Conservation (phyloP, 805 yeast genomes). For the Maudiozyma pseudohumilis region DNA sequence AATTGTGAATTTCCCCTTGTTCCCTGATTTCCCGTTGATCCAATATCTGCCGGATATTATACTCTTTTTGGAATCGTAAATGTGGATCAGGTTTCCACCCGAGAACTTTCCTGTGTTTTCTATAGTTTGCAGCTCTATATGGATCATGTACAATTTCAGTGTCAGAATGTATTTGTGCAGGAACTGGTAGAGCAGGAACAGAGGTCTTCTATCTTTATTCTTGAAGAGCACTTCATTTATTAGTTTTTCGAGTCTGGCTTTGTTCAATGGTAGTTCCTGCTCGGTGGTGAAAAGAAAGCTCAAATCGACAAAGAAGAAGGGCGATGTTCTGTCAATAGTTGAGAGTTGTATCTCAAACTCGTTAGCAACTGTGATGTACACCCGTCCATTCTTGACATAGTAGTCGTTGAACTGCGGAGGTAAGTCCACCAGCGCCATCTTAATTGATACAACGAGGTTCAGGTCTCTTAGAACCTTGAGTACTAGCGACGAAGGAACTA, state of each 20-base stretch:
- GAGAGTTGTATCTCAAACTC: conserved; percentile 75
- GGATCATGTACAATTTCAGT: conserved; percentile 26
- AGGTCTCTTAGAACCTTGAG: conserved; percentile 55
- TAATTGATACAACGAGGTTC: conserved; percentile 61
- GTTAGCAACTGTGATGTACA: conserved; percentile 49
- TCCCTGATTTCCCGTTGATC: conserved; percentile 25
- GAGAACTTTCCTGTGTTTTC: conserved; percentile 26
- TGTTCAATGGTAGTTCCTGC: conserved; percentile 19
- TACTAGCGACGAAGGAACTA: conserved; percentile 44
- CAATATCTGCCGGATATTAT: conserved; percentile 27
- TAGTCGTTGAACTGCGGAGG: conserved; percentile 60
- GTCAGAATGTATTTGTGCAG: conserved; percentile 28
- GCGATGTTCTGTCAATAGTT: conserved; percentile 56
- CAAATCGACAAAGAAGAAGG: conserved; percentile 72
- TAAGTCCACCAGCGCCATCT: conserved; percentile 60
- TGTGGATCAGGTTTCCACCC: conserved; percentile 26
- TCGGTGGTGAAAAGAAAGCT: conserved; percentile 40
- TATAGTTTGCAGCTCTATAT: conserved; percentile 21
- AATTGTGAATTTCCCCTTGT: conserved; percentile 22
- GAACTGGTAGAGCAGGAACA: conserved; percentile 23
- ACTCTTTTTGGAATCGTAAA: conserved; percentile 27
- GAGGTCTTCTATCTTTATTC: conserved; percentile 21
- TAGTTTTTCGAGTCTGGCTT: conserved; percentile 22
- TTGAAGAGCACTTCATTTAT: conserved; percentile 26
- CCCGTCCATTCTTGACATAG: conserved; percentile 65